A percentile compares a stretch with the other conserved stretches of the same genome.
Conservation (phyloP, 345 rosid genomes). For the Barbarea vulgaris region DNA sequence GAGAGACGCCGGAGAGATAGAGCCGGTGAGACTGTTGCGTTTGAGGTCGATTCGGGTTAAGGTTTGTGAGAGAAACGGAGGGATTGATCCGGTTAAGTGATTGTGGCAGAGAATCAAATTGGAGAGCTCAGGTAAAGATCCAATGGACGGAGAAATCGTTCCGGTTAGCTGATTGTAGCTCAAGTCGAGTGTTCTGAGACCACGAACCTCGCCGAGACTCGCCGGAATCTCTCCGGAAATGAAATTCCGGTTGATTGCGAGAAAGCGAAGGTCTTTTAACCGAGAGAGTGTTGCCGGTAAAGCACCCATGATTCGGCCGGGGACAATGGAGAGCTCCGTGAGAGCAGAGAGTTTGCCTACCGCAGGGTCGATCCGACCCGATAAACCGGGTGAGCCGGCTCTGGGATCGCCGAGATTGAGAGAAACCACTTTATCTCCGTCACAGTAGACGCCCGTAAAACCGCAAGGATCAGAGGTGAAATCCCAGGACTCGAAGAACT, state of each 20-base stretch:
- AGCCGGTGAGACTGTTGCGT: constrained; percentile 78
- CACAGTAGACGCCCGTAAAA: constrained; percentile 88
- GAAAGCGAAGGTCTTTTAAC: constrained; percentile 63
- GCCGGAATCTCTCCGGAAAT: constrained; percentile 75
- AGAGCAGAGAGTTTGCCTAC: constrained; percentile 79
- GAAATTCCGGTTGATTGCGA: constrained; percentile 75
- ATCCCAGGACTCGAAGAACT: constrained; percentile 88
- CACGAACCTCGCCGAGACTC: constrained; percentile 60
- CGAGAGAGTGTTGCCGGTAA: constrained; percentile 72
- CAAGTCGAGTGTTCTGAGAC: constrained; percentile 81
- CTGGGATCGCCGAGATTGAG: constrained; percentile 90
- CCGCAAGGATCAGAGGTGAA: constrained; percentile 97
- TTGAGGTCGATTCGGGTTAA: constrained; percentile 81
- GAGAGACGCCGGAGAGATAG: constrained; percentile 56
- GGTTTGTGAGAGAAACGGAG: constrained; percentile 62
- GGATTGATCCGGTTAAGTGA: constrained; percentile 77
- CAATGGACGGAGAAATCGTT: constrained; percentile 58
- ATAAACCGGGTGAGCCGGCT: constrained; percentile 87
- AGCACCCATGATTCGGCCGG: constrained; percentile 75
- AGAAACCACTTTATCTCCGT: constrained; percentile 60
- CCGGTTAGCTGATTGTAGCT: constrained; percentile 88
- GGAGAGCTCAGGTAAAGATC: constrained; percentile 65
- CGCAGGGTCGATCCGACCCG: constrained; percentile 72
- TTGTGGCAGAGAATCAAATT: constrained; percentile 86
- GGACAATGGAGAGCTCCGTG: constrained; percentile 75